Evolutionary conservation across 225 moss, liverwort and hornwort species (phyloP), one percentile per base, ranked within the genome.

Genomic region (Anthoceros angustus): DNA sequence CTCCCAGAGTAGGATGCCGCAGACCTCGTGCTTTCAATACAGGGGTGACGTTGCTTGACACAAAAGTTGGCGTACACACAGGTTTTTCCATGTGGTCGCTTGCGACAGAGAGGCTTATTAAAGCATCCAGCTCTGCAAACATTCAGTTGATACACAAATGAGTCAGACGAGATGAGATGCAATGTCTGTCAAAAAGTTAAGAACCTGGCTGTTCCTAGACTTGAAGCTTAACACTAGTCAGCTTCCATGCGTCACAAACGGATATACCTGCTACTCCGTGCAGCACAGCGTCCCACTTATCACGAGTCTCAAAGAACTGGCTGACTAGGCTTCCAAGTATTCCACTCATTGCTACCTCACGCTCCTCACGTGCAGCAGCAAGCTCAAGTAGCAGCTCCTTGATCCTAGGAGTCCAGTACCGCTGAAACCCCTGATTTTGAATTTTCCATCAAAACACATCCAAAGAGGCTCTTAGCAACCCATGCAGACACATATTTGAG

Each of bases 381-480:
- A 92, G 69, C 39, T 89, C 80, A 71, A 80, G 80, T 68, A 87
- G 69, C 25, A 86, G 78, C 25, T 73, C 79, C 67, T 86, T 99
- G 11, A 99, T 99, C 68, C 80, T 79, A 66, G 92, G 89, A 66
- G 84, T 99, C 92, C 88, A 92, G 68, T 92, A 99, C 66, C 98
- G 84, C 42, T 77, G 86, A 66, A 70, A 86, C 23, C 98, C 98
- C 98, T 99, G 83, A 63, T 43, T 23, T 45, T 41, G 18, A 14
- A n/a, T n/a, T 32, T 32, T 25, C 41, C 50, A 66, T 41, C 41
- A 55, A 32, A 66, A 39, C 39, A 62, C 16, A 65, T 15, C 16
- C 39, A 48, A 42, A 18, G 24, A 62, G 60, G 5, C 10, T 55
- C 1, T 23, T 15, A 26, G 3, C 20, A n/a, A 9, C 32, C 10